Base-by-base conservation (phyloP, 164 flowering plant species). In the Tinospora cordifolia region DNA sequence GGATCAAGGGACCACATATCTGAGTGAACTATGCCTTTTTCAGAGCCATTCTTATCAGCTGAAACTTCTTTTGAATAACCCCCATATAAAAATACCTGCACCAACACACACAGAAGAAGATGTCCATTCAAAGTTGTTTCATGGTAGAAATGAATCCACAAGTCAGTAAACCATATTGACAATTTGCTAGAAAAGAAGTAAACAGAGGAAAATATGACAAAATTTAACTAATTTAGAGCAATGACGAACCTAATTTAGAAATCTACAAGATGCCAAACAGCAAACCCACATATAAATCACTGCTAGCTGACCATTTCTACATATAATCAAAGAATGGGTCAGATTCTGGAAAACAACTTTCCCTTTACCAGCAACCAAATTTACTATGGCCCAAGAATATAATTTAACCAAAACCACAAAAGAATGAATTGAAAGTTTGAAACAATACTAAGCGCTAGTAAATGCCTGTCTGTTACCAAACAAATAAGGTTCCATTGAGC, bases 1-100 rank as follows among this genome's bases (percentile, higher is more conserved):
- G 98, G 97, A 82, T 94, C 97, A 77, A 94, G 95, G 59, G 88
- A 88, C 97, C 97, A 92, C 92, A 94, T 78, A 75, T 94, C 98
- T 69, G 99, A 74, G 77, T 94, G 97, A 78, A 92, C 92, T 74
- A 79, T 77, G 77, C 99, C 98, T 79, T 92, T 94, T 84, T 94
- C 99, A 34, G 96, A 78, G 69, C 72, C 73, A 70, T 63, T 90
- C 75, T 92, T 91, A 71, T 94, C 99, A 69, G 93, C 74, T 65
- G 87, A 68, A 73, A 90, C 82, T 78, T 89, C 98, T 82, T 94
- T 94, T 26, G 91, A 89, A 73, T 94, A 94, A 63, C 99, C 99
- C 72, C 99, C 99, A 82, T 92, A 94, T 67, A 94, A 74, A 74
- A 82, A 88, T 65, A 94, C 83, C 98, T 94, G 83, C 81, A 81